phyloP scores from a whole-genome alignment of 768 basidiomycete genomes.

The Serpula lacrymans region DNA sequence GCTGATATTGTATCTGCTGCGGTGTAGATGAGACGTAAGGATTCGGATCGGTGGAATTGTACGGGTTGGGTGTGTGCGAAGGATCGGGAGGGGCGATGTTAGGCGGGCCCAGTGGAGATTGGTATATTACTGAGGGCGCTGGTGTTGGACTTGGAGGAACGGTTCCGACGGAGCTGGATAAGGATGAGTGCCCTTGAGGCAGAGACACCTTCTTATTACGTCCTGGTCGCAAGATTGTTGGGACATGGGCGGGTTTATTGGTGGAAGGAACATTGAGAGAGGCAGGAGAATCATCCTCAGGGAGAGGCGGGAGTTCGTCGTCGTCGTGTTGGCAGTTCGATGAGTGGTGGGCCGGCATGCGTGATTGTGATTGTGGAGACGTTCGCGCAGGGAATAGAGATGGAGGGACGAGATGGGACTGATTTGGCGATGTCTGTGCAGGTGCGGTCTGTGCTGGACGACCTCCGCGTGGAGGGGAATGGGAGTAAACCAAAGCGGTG shows the following conservation, averaged over 20 bases:
- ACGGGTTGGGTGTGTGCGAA: conserved; percentile 4
- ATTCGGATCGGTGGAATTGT: no score
- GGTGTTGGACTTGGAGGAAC: no score
- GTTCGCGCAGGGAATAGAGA: conserved; percentile 21
- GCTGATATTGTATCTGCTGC: no score
- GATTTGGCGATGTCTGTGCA: conserved; percentile 4
- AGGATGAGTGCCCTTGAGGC: conserved; percentile 2
- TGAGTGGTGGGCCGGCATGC: conserved; percentile 2
- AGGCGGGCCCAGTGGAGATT: no score
- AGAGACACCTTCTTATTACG: conserved; percentile 13
- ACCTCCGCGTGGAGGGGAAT: conserved; percentile 11
- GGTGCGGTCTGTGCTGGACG: neutral
- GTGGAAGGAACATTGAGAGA: conserved; percentile 18
- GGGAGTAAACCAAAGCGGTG: conserved; percentile 9
- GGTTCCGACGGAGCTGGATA: no score
- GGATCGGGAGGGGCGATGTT: no score
- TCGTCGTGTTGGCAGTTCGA: conserved; percentile 17
- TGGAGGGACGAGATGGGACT: conserved; percentile 13
- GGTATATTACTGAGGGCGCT: no score
- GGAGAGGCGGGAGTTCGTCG: conserved; percentile 40
- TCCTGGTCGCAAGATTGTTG: conserved; percentile 44
- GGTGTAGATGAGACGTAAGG: no score
- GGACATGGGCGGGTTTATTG: conserved; percentile 23
- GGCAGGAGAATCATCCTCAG: conserved; percentile 20
- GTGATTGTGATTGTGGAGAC: conserved; percentile 9